A percentile compares a stretch with the other conserved stretches of the same genome.
Evolutionary conservation across 2,329 filamentous ascomycete genomes (phyloP).

Genomic region (Botryotinia convoluta): DNA sequence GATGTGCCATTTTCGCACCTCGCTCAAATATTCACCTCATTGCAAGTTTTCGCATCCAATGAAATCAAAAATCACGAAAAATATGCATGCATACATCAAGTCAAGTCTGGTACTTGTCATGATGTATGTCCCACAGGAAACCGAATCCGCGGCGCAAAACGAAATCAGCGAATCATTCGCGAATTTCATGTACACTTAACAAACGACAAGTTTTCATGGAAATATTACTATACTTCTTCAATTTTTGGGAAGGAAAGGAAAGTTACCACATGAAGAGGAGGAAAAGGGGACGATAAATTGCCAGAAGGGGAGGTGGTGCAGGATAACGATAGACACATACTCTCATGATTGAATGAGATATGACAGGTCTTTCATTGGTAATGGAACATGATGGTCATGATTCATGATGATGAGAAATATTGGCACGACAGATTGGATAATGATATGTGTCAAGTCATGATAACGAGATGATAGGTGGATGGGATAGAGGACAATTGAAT

Average conservation of each 20-base stretch:
- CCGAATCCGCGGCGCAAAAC: constrained; percentile 35
- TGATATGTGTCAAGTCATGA: constrained; percentile 7
- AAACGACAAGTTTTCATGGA: constrained; percentile 17
- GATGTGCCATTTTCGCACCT: constrained; percentile 1
- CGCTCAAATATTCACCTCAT: constrained; percentile 22
- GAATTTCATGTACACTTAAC: constrained; percentile 3
- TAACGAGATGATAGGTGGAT: constrained; percentile 7
- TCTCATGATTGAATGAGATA: constrained; percentile 12
- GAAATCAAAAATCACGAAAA: not conserved
- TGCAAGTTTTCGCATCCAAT: constrained; percentile 20
- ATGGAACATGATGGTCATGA: constrained; percentile 5
- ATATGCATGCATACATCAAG: constrained; percentile 26
- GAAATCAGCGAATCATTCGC: constrained; percentile 4
- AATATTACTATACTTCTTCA: not conserved
- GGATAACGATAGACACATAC: constrained; percentile 10
- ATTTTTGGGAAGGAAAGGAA: not conserved
- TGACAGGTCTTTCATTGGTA: constrained; percentile 1
- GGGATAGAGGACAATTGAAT: constrained; percentile 54
- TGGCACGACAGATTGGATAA: constrained; percentile 5
- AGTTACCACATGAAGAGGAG: constrained; percentile 19
- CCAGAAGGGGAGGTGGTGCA: not conserved
- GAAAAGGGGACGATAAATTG: constrained; percentile 11
- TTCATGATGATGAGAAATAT: constrained; percentile 13
- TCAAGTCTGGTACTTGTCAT: constrained; percentile 30
- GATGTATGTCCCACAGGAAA: constrained; percentile 30